Evolutionary conservation across 2,329 filamentous ascomycete genomes (phyloP), one percentile per base, ranked within the genome.

Genomic region (Colletotrichum chlorophyti): DNA sequence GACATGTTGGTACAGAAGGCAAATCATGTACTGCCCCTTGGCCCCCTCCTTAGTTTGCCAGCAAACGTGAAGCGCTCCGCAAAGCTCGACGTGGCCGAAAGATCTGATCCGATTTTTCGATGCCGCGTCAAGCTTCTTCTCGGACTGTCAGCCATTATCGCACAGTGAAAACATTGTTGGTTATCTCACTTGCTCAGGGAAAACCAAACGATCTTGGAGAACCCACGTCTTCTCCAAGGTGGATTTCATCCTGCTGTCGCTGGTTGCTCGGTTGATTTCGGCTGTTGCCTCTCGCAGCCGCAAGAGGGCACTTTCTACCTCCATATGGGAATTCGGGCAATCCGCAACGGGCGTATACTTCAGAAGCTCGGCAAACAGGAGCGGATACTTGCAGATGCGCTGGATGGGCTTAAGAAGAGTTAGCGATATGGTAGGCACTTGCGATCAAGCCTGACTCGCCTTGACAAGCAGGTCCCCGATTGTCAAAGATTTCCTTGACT

Each of bases 381-480:
- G 79, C 10, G 92, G 92, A 69, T 98, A 98, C 75, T 90, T 92
- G 77, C 92, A 96, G 19, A 97, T 84, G 53, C 94, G 85, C 74
- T 99, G 94, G 17, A 97, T 93, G 0, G 94, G 95, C 91, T 96
- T 52, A 15, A 34, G 34, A 12, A 14, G 29, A 50, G 53, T 64
- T 62, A 62, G 37, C 19, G 37, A n/a, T 29, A 42, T 46, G 14
- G 4, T 32, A n/a, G 27, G 29, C 15, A 4, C 8, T 17, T 11
- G 7, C 17, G 32, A 15, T 14, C 12, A n/a, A 15, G 24, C 46
- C 31, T 27, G 29, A 43, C 72, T 63, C 65, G 91, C 93, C 84
- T 98, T 98, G 65, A 97, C 93, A 53, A 98, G 81, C 5, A 98
- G 80, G 73, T 98, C 95, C 45, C 88, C 86, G 63, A 97, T 85